Evolutionary conservation across 1,284 basidiomycete genomes (phyloP), one percentile per base, ranked within the genome.

Genomic region (Tilletia caries): DNA sequence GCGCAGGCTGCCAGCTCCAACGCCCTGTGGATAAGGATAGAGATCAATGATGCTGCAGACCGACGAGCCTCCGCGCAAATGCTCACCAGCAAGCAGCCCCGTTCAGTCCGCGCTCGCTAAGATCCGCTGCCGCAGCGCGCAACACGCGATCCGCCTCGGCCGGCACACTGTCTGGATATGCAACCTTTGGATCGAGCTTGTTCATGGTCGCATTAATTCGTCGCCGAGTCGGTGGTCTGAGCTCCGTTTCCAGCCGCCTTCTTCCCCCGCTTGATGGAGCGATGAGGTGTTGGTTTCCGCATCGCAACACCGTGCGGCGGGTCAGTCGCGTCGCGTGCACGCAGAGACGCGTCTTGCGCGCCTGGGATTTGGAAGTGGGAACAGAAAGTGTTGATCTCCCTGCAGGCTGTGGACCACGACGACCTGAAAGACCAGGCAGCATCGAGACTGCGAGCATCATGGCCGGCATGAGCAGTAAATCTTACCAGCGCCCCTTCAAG

Each of bases 1-100:
- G 79, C 73, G 18, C 73, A 73, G 25, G 73, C 68, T 18, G 77
- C 71, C 43, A 80, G 72, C 60, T 82, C 80, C 41, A 78, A 71
- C 25, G 79, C 76, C 72, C 73, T 75, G 62, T 8, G 32, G 33
- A 25, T 37, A 18, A 66, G 44, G 23, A 18, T n/a, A n/a, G n/a
- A 15, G 10, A 10, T 41, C 37, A 41, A 15, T 15, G 37, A 41
- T 41, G 37, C 15, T 15, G 2, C 37, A 41, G 37, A 15, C 8
- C 8, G 37, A 41, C 37, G 12, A 50, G 48, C 18, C 20, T 15
- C 15, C 50, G 3, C 10, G 10, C 50, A 52, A 23, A 52, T 23
- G 27, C 64, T 65, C 34, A 65, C 64, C 64, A 65, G 13, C 25
- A 29, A 2, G 41, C 34, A 2, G 64, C 34, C 15, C 25, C 23